phyloP scores from a whole-genome alignment of 2,329 filamentous ascomycete species.

The Stromatinia cepivora region DNA sequence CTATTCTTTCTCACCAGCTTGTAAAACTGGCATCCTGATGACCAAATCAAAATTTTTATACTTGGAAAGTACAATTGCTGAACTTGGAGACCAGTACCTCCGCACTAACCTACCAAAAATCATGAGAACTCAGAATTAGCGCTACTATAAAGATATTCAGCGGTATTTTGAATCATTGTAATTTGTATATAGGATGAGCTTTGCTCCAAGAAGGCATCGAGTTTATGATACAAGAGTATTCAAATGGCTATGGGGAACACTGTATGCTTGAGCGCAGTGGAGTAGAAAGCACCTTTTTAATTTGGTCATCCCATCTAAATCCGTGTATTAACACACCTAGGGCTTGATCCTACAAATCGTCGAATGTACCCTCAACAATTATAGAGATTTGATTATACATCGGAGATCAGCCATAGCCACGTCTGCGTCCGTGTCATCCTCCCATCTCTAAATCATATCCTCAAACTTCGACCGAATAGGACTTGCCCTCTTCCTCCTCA shows the following conservation, averaged over 20 bases:
- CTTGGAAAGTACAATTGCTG: not conserved
- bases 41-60: not conserved
- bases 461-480: conserved; percentile 4
- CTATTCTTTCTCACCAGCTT: not conserved
- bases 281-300: too few relatives aligned
- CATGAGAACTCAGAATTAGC: not conserved
- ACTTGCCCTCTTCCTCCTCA: not conserved
- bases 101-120: not conserved
- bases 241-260: not conserved
- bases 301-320: not conserved
- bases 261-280: not conserved
- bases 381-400: not conserved
- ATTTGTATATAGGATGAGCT: not conserved
- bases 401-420: not conserved
- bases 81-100: not conserved
- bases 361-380: not conserved
- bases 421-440: not conserved
- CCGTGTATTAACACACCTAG: not conserved
- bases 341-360: not conserved
- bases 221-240: not conserved
- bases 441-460: not conserved
- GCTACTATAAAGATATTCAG: not conserved
- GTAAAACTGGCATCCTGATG: not conserved
- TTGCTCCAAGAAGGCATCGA: not conserved
- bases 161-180: too few relatives aligned